Evolutionary conservation across 768 basidiomycete species (phyloP), one percentile per base, ranked within the genome.

Genomic region (Russula lepida): DNA sequence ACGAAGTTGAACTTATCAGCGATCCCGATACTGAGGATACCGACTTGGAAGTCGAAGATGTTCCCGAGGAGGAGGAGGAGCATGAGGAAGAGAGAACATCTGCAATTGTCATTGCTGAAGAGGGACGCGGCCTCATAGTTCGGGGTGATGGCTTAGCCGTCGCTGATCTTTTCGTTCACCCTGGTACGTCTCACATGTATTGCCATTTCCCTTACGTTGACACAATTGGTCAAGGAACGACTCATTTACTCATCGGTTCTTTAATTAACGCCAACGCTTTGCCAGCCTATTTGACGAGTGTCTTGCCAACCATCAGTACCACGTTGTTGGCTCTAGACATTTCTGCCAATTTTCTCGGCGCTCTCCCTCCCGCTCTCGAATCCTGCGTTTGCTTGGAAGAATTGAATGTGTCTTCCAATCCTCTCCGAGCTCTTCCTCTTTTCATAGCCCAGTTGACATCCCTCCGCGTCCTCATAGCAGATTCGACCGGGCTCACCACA

Each of bases 271-370:
- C 89, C 39, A 89, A 85, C 67, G 83, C 81, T 54, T 81, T 98
- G 59, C 87, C 90, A 21, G 68, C 81, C 2, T 91, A 95, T 71
- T 79, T 98, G 58, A 79, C 84, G 12, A 76, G 71, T 55, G 78
- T 79, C 7, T 75, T 98, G 3, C 90, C 91, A 27, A 81, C 83
- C 63, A 89, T 95, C 60, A 78, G 81, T 48, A 76, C 80, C 54
- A 86, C 89, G 28, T 81, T 99, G 47, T 84, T 99, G 59, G 93
- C 91, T 11, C 82, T 98, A 48, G 97, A 99, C 74, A 88, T 99
- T 44, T 94, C 93, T 35, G 84, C 85, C 64, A 95, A 95, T 72
- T 88, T 88, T 68, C 80, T 95, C 50, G 82, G 83, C 46, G 87
- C 88, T 37, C 75, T 99, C 49, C 94, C 97, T 12, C 85, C 88